Evolutionary conservation across 169 alveolate species (phyloP).

Genomic region (Perkinsus marinus): DNA sequence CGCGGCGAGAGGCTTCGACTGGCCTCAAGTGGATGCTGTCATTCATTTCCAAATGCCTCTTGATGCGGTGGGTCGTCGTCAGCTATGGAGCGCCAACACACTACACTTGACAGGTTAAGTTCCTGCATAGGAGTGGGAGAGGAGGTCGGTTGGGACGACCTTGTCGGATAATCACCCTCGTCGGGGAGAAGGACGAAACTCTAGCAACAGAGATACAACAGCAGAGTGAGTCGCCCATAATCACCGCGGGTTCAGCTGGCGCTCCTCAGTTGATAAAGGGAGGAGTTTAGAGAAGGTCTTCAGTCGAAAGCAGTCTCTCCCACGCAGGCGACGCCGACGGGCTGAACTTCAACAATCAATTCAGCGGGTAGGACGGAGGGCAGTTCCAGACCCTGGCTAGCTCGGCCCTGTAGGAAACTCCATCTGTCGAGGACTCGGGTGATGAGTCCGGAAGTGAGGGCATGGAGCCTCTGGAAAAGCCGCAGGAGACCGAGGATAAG

Average conservation of each 20-base stretch:
- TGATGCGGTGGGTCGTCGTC: not conserved
- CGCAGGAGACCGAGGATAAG: not conserved
- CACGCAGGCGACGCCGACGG: not conserved
- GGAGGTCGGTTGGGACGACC: not conserved
- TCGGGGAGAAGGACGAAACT: not conserved
- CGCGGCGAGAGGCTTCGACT: constrained; percentile 4
- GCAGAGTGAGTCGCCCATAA: not conserved
- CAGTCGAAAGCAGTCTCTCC: not conserved
- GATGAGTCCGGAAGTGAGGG: not conserved
- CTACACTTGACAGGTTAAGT: not conserved
- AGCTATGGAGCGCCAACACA: not conserved
- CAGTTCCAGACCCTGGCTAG: not conserved
- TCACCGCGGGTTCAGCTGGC: not conserved
- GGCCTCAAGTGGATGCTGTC: not conserved
- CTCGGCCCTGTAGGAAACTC: not conserved
- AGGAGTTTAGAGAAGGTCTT: not conserved
- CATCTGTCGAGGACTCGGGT: not conserved
- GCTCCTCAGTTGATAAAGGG: not conserved
- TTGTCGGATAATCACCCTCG: not conserved
- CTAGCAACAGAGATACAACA: not conserved
- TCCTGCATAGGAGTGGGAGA: not conserved
- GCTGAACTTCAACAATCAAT: not conserved
- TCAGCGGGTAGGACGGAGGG: not conserved
- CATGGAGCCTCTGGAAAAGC: not conserved
- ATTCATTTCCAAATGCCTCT: not conserved